phyloP scores from a whole-genome alignment of 306 rosid species.

The Cicer arietinum region DNA sequence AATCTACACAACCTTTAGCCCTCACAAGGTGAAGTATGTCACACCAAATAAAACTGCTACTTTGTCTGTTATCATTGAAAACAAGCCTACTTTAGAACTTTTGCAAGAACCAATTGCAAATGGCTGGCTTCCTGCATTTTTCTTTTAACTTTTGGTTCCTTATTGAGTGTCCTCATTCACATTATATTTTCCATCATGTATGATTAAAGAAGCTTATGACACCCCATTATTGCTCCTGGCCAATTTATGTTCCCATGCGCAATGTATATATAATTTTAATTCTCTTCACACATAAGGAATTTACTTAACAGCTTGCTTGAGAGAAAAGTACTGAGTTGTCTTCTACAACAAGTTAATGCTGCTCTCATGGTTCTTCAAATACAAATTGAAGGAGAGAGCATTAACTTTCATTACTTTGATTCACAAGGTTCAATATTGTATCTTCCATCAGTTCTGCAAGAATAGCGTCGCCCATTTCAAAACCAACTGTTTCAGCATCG shows the following conservation, averaged over 20 bases:
- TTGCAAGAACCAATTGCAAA: slow-evolving; percentile 48
- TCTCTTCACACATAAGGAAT: slow-evolving; percentile 32
- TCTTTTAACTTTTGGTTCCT: slow-evolving; percentile 34
- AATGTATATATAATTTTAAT: slow-evolving; percentile 7
- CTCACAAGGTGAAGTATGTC: slow-evolving; percentile 25
- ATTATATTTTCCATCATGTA: slow-evolving; percentile 47
- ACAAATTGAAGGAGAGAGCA: slow-evolving; percentile 32
- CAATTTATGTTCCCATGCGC: slow-evolving; percentile 34
- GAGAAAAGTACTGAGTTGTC: slow-evolving; percentile 28
- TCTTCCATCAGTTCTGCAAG: slow-evolving; percentile 80
- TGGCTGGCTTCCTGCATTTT: slow-evolving; percentile 43
- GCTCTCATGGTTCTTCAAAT: slow-evolving; percentile 45
- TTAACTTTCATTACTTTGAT: slow-evolving; percentile 52
- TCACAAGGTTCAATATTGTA: slow-evolving; percentile 52
- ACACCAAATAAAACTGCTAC: slow-evolving; percentile 20
- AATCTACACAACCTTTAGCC: slow-evolving; percentile 45
- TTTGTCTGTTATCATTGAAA: slow-evolving; percentile 41
- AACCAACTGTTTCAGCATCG: slow-evolving; percentile 63
- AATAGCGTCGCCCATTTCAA: slow-evolving; percentile 75
- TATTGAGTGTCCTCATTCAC: slow-evolving; percentile 47
- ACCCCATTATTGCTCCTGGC: slow-evolving; percentile 31
- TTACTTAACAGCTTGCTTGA: slow-evolving; percentile 11
- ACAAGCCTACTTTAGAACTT: slow-evolving; percentile 41
- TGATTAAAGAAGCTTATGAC: slow-evolving; percentile 43
- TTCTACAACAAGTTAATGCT: slow-evolving; percentile 47